phyloP scores from a whole-genome alignment of 805 yeast genomes.

The Pichia paraexigua region DNA sequence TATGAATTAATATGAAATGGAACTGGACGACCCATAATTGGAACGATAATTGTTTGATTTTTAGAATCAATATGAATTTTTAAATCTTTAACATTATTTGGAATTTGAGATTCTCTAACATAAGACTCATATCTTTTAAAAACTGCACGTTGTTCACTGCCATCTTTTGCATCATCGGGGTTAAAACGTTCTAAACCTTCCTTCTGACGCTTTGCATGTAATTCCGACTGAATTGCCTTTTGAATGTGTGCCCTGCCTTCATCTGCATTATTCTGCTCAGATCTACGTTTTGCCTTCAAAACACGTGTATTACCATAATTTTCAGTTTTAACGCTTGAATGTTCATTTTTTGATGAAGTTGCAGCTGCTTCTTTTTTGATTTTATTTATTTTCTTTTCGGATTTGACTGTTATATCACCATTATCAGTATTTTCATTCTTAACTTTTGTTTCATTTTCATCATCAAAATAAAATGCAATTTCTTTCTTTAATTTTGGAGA shows the following conservation, averaged over 20 bases:
- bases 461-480: slow-evolving; percentile 76
- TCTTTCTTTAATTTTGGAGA: slow-evolving; percentile 67
- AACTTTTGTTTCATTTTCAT: slow-evolving; percentile 26
- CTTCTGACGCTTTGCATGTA: slow-evolving; percentile 78
- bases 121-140: slow-evolving; percentile 93
- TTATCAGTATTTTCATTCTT: slow-evolving; percentile 20
- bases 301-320: slow-evolving; percentile 47
- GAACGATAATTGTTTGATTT: slow-evolving; percentile 81
- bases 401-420: slow-evolving; percentile 20
- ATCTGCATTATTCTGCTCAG: slow-evolving; percentile 63
- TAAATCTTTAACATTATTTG: slow-evolving; percentile 72
- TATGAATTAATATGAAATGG: slow-evolving; percentile 94
- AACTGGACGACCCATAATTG: slow-evolving; percentile 92
- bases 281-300: slow-evolving; percentile 69
- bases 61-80: slow-evolving; percentile 81
- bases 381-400: slow-evolving; percentile 1
- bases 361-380: slow-evolving; percentile 2
- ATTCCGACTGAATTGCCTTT: slow-evolving; percentile 70
- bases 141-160: slow-evolving; percentile 55
- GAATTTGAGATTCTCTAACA: slow-evolving; percentile 87
- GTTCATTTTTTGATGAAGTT: background rate
- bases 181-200: slow-evolving; percentile 80
- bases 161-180: slow-evolving; percentile 65
- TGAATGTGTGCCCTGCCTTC: slow-evolving; percentile 76
- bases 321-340: slow-evolving; percentile 9